phyloP scores from a whole-genome alignment of 2,329 filamentous ascomycete genomes.

The Trichoderma oligosporum region DNA sequence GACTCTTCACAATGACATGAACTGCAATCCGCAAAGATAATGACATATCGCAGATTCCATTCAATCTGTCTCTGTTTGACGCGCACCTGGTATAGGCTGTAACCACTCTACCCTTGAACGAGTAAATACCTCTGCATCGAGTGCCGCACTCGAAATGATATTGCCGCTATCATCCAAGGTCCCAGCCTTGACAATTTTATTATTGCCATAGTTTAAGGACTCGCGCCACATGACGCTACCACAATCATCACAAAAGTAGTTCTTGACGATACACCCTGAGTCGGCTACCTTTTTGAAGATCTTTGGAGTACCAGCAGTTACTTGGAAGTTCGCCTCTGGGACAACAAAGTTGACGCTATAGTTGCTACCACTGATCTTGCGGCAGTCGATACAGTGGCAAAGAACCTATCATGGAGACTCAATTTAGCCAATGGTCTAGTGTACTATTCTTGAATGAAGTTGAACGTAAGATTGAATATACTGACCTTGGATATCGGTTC shows the following conservation, averaged over 20 bases:
- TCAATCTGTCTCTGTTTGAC: not conserved
- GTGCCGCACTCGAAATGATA: not conserved
- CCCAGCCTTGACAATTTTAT: not conserved
- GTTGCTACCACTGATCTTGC: slow-evolving; percentile 1
- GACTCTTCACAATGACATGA: too few species aligned
- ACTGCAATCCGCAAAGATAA: too few species aligned
- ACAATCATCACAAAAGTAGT: not conserved
- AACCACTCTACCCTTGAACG: slow-evolving; percentile 1
- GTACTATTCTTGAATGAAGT: not conserved
- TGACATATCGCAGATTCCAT: too few species aligned
- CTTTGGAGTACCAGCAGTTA: not conserved
- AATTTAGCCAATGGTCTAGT: not conserved
- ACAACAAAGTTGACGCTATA: not conserved
- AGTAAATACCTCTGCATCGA: not conserved
- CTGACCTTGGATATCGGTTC: not conserved
- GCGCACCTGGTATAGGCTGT: not conserved
- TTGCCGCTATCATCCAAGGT: not conserved
- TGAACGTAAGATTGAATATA: not conserved
- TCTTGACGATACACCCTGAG: not conserved
- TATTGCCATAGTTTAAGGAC: not conserved
- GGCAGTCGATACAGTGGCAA: slow-evolving; percentile 2
- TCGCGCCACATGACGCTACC: not conserved
- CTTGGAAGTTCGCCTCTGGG: not conserved
- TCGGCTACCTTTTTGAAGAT: not conserved
- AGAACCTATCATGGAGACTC: not conserved